Evolutionary conservation across 495 filamentous ascomycete genomes (phyloP).

Genomic region (Podospora appendiculata): DNA sequence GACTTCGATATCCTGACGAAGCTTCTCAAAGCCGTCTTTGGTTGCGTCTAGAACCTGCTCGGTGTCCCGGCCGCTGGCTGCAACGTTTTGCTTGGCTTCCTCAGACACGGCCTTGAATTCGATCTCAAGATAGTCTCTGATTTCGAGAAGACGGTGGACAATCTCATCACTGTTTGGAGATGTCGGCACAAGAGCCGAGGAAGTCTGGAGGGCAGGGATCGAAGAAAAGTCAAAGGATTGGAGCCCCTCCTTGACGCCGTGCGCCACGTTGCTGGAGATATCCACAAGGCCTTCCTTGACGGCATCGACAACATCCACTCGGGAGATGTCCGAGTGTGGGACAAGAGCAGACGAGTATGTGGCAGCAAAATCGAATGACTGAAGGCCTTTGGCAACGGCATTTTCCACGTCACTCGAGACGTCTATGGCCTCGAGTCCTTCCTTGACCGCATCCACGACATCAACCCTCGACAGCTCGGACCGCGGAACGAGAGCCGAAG

Average conservation of each 20-base stretch:
- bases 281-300: constrained; percentile 19
- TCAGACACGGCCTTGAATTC: constrained; percentile 53
- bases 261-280: constrained; percentile 8
- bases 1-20: constrained; percentile 73
- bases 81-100: constrained; percentile 66
- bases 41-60: constrained; percentile 78
- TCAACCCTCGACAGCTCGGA: constrained; percentile 17
- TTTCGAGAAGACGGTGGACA: constrained; percentile 62
- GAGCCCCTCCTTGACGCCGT: constrained; percentile 14
- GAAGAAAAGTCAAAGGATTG: constrained; percentile 12
- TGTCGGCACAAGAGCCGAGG: constrained; percentile 25
- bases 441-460: constrained; percentile 21
- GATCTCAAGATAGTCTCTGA: constrained; percentile 62
- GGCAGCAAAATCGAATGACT: constrained; percentile 14
- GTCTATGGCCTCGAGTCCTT: constrained; percentile 18
- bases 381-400: constrained; percentile 12
- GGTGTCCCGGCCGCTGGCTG: constrained; percentile 66
- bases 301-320: constrained; percentile 16
- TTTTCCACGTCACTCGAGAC: constrained; percentile 7
- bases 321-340: constrained; percentile 9
- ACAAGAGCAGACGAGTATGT: constrained; percentile 10
- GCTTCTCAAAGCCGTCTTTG: constrained; percentile 73
- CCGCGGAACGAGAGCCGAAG: constrained; percentile 14
- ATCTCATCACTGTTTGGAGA: constrained; percentile 48
- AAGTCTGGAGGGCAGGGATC: neutral